phyloP scores from a whole-genome alignment of 75 land plant genomes.

The Cunninghamia lanceolata region DNA sequence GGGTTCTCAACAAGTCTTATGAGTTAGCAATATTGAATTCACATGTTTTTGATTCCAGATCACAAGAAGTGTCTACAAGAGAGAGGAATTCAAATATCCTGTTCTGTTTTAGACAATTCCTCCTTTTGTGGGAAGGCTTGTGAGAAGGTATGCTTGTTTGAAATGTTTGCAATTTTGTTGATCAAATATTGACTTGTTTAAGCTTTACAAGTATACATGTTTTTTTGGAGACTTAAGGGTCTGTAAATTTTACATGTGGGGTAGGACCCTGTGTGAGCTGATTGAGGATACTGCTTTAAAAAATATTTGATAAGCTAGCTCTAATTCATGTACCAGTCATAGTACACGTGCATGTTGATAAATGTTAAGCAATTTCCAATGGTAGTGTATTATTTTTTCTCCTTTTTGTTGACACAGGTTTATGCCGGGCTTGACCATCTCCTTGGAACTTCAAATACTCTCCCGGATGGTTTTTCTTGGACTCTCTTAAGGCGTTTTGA shows the following conservation, averaged over 20 bases:
- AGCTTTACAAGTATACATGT: not conserved
- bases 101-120: not conserved
- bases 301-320: not conserved
- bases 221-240: not conserved
- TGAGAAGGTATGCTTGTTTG: conserved; percentile 18
- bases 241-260: not conserved
- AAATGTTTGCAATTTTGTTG: not conserved
- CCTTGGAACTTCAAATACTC: conserved; percentile 49
- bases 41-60: conserved; percentile 18
- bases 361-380: not conserved
- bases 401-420: conserved; percentile 34
- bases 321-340: not conserved
- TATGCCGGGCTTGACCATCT: conserved; percentile 42
- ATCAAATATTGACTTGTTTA: not conserved
- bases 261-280: not conserved
- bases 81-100: not conserved
- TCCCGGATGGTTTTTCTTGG: conserved; percentile 65
- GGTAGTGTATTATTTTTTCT: not conserved
- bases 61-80: conserved; percentile 11
- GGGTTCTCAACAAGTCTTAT: not conserved
- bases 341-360: not conserved
- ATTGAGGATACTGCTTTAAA: not conserved
- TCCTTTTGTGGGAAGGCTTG: conserved; percentile 22
- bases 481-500: conserved; percentile 42
- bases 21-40: not conserved